Percentiles rank a stretch among this genome's conserved stretches.
Conservation (phyloP, 495 filamentous ascomycete species). For the Sordaria brevicollis region DNA sequence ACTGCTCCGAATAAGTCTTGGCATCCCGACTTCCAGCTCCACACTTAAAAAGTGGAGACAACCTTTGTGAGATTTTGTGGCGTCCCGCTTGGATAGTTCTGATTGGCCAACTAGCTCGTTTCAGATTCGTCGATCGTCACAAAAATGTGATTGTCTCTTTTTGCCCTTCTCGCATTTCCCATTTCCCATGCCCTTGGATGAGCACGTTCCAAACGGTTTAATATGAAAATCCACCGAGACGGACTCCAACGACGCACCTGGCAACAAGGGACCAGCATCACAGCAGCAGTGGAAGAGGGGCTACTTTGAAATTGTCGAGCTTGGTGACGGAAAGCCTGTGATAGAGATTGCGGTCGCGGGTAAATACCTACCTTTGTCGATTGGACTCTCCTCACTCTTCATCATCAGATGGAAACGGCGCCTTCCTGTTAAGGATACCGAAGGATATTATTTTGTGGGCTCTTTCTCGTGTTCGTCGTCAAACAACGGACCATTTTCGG, state of each 20-base stretch:
- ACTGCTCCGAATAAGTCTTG: no score
- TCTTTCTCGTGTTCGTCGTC: neutral
- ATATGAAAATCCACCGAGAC: neutral
- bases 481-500: neutral
- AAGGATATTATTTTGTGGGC: neutral
- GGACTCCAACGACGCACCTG: neutral
- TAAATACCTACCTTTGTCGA: neutral
- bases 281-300: neutral
- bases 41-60: no score
- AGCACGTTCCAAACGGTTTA: neutral
- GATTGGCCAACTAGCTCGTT: constrained; percentile 15
- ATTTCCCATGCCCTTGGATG: neutral
- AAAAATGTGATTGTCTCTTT: neutral
- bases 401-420: neutral
- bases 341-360: neutral
- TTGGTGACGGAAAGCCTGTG: neutral
- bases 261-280: neutral
- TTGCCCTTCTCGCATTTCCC: neutral
- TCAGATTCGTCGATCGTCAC: constrained; percentile 17
- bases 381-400: neutral
- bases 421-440: neutral
- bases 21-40: no score
- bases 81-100: neutral
- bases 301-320: neutral
- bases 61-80: neutral